Conservation (phyloP, 2,329 filamentous ascomycete genomes). For the Cercospora sojina region DNA sequence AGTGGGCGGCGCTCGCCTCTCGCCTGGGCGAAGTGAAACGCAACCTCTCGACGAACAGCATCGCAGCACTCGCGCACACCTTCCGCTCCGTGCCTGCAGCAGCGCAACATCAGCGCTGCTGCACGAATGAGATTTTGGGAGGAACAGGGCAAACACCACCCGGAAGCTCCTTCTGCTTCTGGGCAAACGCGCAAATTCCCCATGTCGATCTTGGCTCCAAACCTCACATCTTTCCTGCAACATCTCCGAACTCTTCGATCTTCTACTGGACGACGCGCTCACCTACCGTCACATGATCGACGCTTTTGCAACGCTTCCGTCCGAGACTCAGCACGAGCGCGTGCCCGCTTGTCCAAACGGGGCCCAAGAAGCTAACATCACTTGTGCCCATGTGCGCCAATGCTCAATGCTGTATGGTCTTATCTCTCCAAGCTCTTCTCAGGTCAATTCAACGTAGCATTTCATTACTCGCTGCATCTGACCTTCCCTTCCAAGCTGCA, state of each 20-base stretch:
- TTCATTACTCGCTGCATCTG: not conserved
- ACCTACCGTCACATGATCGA: not conserved
- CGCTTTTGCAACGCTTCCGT: not conserved
- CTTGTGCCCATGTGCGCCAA: slow-evolving; percentile 21
- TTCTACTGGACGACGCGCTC: slow-evolving; percentile 6
- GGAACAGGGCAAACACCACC: not conserved
- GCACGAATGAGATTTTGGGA: not conserved
- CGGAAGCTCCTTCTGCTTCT: not conserved
- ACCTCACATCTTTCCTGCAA: not conserved
- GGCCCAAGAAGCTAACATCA: slow-evolving; percentile 5
- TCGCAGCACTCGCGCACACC: slow-evolving; percentile 7
- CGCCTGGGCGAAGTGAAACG: slow-evolving; percentile 21
- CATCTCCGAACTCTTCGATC: not conserved
- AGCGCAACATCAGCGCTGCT: not conserved
- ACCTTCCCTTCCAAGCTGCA: slow-evolving; percentile 21
- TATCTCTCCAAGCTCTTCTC: slow-evolving; percentile 7
- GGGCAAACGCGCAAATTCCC: not conserved
- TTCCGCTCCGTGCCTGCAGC: not conserved
- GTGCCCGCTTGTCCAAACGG: not conserved
- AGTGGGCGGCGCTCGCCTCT: slow-evolving; percentile 1
- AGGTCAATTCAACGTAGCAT: not conserved
- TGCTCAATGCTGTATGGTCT: slow-evolving; percentile 21
- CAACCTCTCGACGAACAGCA: slow-evolving; percentile 15
- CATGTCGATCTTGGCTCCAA: slow-evolving; percentile 6
- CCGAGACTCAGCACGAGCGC: not conserved